A percentile compares a stretch with the other conserved stretches of the same genome.
Evolutionary conservation across 805 yeast species (phyloP).

Genomic region (Candida boidinii): DNA sequence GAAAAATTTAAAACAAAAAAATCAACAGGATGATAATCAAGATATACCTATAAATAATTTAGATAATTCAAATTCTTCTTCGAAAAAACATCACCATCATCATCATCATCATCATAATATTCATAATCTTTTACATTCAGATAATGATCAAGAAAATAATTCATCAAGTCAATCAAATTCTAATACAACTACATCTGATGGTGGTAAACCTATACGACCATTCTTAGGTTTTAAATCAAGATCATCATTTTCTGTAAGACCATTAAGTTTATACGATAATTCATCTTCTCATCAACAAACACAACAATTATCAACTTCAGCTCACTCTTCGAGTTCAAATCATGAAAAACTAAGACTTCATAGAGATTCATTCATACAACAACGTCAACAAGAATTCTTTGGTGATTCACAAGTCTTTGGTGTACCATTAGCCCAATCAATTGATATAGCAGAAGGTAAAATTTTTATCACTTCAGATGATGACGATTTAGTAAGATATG

Average conservation of each 20-base stretch:
- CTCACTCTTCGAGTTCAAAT: conserved; percentile 15
- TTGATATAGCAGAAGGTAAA: conserved; percentile 68
- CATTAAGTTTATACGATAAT: conserved; percentile 22
- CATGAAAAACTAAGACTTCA: conserved; percentile 31
- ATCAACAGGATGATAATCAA: conserved; percentile 5
- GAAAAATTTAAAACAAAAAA: conserved; percentile 19
- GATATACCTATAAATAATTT: conserved; percentile 1
- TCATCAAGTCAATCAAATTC: conserved; percentile 5
- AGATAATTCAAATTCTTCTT: conserved; percentile 4
- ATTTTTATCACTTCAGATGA: conserved; percentile 58
- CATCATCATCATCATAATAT: background rate
- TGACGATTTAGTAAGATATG: conserved; percentile 68
- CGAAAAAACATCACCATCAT: conserved; percentile 1
- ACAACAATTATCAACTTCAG: conserved; percentile 33
- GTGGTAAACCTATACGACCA: conserved; percentile 34
- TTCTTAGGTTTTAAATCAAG: conserved; percentile 41
- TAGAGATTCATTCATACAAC: conserved; percentile 37
- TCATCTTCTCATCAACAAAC: conserved; percentile 16
- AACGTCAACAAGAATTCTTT: conserved; percentile 33
- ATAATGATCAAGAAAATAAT: background rate
- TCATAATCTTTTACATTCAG: background rate
- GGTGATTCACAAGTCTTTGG: conserved; percentile 64
- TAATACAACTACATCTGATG: conserved; percentile 19
- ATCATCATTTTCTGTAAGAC: conserved; percentile 36
- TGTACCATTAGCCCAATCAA: conserved; percentile 61